Base-by-base conservation (phyloP, 2,329 filamentous ascomycete species). In the Fusarium subglutinans region DNA sequence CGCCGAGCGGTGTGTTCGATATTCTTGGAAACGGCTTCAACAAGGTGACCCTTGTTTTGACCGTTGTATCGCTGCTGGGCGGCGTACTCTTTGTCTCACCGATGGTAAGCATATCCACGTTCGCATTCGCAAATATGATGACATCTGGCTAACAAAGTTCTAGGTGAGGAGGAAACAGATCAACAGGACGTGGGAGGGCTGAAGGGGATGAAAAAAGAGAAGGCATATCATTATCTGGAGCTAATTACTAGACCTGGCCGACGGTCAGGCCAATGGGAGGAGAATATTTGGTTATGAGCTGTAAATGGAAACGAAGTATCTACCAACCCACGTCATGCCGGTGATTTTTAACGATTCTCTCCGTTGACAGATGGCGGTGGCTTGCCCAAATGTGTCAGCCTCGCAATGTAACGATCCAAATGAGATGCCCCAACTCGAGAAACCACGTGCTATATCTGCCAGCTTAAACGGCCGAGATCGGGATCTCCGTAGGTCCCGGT, bases 1-100 rank as follows among this genome's bases (percentile, higher is more conserved):
- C 92, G n/a, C 96, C 96, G 2, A 98, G 94, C 82, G 91, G 93
- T 77, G 89, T 93, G 22, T 99, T 99, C 82, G 96, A 99, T 84
- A 90, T 98, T 47, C 85, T 99, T 22, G 96, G 95, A 71, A 96
- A 95, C 83, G 94, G 94, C 6, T 99, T 99, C 83, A 96, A 96
- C 81, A 98, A 97, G 86, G 80, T 95, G 63, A 93, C 95, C 76
- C 89, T 99, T 79, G 82, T 98, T 43, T 87, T 89, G 22, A 99
- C 96, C 2, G 95, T 99, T 43, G 86, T 93, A 45, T 96, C 94
- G 24, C 86, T 98, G 76, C 90, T 89, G 51, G 87, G 90, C 44
- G 95, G 94, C 51, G 96, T 98, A 22, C 82, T 91, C 73, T 89
- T 94, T 63, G 86, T 98, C 79, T 92, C 92, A 60, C 96, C 96